A percentile compares a stretch with the other conserved stretches of the same genome.
Conservation (phyloP, 2,329 filamentous ascomycete genomes). For the Xylaria sp. region DNA sequence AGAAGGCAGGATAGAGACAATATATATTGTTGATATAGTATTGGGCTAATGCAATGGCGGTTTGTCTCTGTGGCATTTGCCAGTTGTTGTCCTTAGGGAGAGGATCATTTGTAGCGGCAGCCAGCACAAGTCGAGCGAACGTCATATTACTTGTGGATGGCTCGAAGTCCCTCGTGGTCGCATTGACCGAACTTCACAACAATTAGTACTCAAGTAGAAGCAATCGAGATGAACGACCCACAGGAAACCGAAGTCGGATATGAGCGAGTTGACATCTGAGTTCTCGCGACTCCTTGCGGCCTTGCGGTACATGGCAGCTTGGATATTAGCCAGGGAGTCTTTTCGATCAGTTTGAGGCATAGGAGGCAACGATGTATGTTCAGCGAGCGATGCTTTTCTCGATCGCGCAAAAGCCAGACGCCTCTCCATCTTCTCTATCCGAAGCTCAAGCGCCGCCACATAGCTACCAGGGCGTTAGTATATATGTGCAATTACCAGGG, state of each 20-base stretch:
- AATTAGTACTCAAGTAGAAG: conserved; percentile 32
- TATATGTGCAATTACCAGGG: conserved; percentile 10
- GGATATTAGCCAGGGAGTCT: conserved; percentile 71
- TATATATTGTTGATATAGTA: conserved; percentile 88
- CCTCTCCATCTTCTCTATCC: conserved; percentile 87
- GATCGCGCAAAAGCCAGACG: conserved; percentile 76
- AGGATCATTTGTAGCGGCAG: conserved; percentile 80
- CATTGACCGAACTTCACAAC: conserved; percentile 81
- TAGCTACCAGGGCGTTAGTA: conserved; percentile 65
- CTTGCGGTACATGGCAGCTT: conserved; percentile 72
- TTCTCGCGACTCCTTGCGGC: conserved; percentile 76
- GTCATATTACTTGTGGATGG: conserved; percentile 89
- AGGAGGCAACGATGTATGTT: conserved; percentile 66
- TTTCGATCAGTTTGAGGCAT: conserved; percentile 64
- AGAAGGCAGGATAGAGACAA: conserved; percentile 82
- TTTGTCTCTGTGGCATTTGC: conserved; percentile 76
- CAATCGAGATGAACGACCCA: conserved; percentile 56
- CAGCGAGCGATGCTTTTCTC: conserved; percentile 75
- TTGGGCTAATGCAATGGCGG: conserved; percentile 76
- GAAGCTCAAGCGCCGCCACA: conserved; percentile 92
- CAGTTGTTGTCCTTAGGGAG: conserved; percentile 71
- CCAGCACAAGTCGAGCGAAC: conserved; percentile 87
- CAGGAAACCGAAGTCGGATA: conserved; percentile 94
- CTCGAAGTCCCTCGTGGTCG: conserved; percentile 93
- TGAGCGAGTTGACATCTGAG: conserved; percentile 88